Conservation (phyloP, 2,329 filamentous ascomycete species). For the Tolypocladium nubicola region DNA sequence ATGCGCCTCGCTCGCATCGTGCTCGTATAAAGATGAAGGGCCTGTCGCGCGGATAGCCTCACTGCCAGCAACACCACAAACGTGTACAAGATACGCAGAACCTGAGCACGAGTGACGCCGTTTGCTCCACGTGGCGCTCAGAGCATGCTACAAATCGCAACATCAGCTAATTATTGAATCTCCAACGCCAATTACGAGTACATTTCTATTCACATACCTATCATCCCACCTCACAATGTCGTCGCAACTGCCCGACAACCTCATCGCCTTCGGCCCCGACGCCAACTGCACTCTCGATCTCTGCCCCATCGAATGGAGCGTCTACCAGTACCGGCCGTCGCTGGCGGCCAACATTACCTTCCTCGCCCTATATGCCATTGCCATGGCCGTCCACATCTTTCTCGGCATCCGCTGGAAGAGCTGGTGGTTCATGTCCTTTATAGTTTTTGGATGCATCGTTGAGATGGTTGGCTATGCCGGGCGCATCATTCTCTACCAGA, state of each 20-base stretch:
- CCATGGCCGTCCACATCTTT: conserved; percentile 28
- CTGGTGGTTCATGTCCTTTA: conserved; percentile 33
- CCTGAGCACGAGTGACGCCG: neutral
- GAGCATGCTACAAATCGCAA: neutral
- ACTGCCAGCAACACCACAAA: neutral
- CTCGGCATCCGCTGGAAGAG: conserved; percentile 27
- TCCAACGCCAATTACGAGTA: no score
- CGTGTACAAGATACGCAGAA: neutral
- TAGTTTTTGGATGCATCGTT: conserved; percentile 41
- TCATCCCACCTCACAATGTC: neutral
- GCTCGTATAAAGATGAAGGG: neutral
- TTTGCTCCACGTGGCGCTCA: neutral
- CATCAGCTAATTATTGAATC: no score
- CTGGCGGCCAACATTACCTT: conserved; percentile 35
- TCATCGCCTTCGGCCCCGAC: conserved; percentile 26
- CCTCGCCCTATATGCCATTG: conserved; percentile 27
- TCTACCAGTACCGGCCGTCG: conserved; percentile 30
- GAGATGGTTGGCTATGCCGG: conserved; percentile 53
- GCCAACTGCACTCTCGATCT: conserved; percentile 36
- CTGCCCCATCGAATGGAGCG: conserved; percentile 29
- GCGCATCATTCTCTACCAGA: conserved; percentile 41
- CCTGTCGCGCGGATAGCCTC: neutral
- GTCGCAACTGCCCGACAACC: neutral
- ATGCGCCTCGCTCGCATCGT: neutral
- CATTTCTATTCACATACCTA: neutral